These are phyloP conservation scores for Nicotiana noctiflora DNA, from an alignment of 257 asterid genomes.

Conservation along the genomic window DNA sequence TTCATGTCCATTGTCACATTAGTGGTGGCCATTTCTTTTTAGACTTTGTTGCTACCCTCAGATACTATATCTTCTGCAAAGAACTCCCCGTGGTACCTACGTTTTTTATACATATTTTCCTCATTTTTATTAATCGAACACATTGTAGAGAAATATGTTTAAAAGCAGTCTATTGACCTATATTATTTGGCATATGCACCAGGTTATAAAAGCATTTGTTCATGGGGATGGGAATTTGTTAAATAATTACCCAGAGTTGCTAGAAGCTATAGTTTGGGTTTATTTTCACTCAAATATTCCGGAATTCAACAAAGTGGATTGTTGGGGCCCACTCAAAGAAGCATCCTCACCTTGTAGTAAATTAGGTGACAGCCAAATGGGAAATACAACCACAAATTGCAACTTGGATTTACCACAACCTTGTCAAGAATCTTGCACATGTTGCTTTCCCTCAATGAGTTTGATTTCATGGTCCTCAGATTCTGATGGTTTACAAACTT, in stretches of 20 bases:
- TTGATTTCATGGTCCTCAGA: slow-evolving; percentile 41
- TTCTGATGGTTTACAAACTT: neutral
- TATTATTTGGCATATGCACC: slow-evolving; percentile 10
- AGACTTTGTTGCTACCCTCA: slow-evolving; percentile 52
- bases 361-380: neutral
- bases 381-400: neutral
- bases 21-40: slow-evolving; percentile 84
- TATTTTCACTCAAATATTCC: slow-evolving; percentile 82
- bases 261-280: slow-evolving; percentile 76
- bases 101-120: too few species aligned
- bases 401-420: slow-evolving; percentile 35
- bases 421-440: slow-evolving; percentile 48
- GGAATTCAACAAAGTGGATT: slow-evolving; percentile 76
- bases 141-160: too few species aligned
- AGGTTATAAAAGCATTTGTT: slow-evolving; percentile 86
- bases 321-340: slow-evolving; percentile 83
- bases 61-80: slow-evolving; percentile 80
- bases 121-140: too few species aligned
- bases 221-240: slow-evolving; percentile 64
- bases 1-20: slow-evolving; percentile 89
- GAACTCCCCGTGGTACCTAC: slow-evolving; percentile 73
- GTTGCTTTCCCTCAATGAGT: slow-evolving; percentile 74
- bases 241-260: slow-evolving; percentile 61
- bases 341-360: slow-evolving; percentile 25
- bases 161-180: too few species aligned